phyloP scores from a whole-genome alignment of 768 basidiomycete species.

The Lactarius sp. region DNA sequence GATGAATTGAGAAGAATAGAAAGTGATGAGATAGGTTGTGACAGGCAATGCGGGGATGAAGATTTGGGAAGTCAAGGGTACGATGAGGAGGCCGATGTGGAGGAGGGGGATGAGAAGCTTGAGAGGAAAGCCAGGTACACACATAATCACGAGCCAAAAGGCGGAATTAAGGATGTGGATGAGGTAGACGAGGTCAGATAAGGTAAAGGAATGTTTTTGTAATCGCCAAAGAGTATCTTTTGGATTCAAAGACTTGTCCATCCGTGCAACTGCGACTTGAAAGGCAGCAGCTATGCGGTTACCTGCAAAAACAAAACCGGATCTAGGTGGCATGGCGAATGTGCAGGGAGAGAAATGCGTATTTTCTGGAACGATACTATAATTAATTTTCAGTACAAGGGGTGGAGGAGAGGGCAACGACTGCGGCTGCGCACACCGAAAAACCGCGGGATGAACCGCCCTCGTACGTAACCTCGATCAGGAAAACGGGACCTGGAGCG shows the following conservation, averaged over 20 bases:
- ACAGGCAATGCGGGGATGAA: constrained; percentile 85
- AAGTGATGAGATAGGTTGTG: constrained; percentile 80
- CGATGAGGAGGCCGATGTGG: constrained; percentile 61
- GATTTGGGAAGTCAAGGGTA: constrained; percentile 89
- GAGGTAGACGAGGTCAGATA: constrained; percentile 57
- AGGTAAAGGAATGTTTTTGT: constrained; percentile 49
- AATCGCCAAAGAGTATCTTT: constrained; percentile 57
- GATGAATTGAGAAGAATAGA: constrained; percentile 84
- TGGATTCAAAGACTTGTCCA: constrained; percentile 77
- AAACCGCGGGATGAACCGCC: not conserved
- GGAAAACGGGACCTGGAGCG: not conserved
- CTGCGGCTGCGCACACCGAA: not conserved
- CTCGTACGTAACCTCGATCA: not conserved
- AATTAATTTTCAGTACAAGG: not conserved
- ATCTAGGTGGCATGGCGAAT: constrained; percentile 15
- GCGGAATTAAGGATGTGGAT: constrained; percentile 56
- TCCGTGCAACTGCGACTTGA: constrained; percentile 53
- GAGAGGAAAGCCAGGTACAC: constrained; percentile 58
- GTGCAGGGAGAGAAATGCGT: not conserved
- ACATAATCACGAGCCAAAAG: constrained; percentile 74
- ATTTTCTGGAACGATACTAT: not conserved
- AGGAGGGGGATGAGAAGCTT: constrained; percentile 75
- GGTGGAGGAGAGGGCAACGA: not conserved
- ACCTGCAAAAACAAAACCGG: constrained; percentile 1
- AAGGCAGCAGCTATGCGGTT: constrained; percentile 41